These are phyloP conservation scores for Chrysanthemum lavandulifolium DNA, from an alignment of 129 eudicot species.

Conservation along the genomic window DNA sequence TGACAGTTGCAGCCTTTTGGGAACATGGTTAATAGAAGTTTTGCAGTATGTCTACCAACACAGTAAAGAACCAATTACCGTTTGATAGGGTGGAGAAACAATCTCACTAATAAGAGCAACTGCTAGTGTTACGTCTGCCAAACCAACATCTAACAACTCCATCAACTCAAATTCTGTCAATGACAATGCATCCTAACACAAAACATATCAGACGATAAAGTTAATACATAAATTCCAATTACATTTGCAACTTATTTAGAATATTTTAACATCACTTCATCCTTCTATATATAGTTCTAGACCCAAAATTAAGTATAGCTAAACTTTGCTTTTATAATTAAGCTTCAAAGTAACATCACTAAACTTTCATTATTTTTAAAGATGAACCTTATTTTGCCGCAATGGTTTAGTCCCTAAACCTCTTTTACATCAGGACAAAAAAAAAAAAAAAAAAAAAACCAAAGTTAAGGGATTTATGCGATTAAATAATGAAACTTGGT, in stretches of 20 bases:
- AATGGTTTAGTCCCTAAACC: too few relatives aligned
- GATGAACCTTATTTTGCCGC: too few relatives aligned
- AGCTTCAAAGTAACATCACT: too few relatives aligned
- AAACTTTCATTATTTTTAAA: too few relatives aligned
- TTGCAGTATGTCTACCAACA: too few relatives aligned
- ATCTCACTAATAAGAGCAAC: constrained; percentile 65
- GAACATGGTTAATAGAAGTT: neutral
- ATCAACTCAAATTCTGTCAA: constrained; percentile 83
- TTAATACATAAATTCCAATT: neutral
- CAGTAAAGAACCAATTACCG: constrained; percentile 28
- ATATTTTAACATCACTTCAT: too few relatives aligned
- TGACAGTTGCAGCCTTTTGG: neutral
- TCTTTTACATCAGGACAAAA: too few relatives aligned
- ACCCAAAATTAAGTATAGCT: too few relatives aligned
- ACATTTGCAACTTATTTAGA: too few relatives aligned
- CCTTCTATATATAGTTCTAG: too few relatives aligned
- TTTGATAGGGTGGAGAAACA: constrained; percentile 69
- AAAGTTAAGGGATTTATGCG: neutral
- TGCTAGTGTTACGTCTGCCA: constrained; percentile 54
- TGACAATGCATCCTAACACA: constrained; percentile 73
- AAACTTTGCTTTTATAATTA: too few relatives aligned
- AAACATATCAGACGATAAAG: neutral
- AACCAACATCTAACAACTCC: constrained; percentile 73
- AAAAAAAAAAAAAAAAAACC: too few relatives aligned
- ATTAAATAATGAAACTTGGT: neutral